These are phyloP conservation scores for Physaria fendleri DNA, from an alignment of 345 rosid genomes.

Conservation along the genomic window DNA sequence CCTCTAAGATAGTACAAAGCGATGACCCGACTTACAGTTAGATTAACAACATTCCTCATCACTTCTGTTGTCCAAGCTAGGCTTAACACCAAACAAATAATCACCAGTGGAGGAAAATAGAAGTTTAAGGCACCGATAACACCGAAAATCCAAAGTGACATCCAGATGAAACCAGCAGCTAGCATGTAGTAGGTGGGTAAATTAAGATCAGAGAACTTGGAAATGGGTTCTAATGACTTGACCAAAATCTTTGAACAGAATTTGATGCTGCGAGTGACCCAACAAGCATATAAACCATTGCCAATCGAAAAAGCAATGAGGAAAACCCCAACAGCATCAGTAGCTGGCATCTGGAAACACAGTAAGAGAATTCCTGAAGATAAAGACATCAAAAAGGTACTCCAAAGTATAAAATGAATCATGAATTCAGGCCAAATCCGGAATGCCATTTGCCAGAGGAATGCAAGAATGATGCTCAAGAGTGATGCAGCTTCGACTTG, in stretches of 20 bases:
- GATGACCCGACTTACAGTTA: conserved; percentile 73
- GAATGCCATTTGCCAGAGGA: conserved; percentile 78
- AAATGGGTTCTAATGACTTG: conserved; percentile 62
- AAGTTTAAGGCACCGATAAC: conserved; percentile 85
- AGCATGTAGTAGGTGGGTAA: conserved; percentile 80
- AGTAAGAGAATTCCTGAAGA: conserved; percentile 86
- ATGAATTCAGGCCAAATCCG: conserved; percentile 70
- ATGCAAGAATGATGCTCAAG: conserved; percentile 77
- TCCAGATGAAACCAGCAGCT: conserved; percentile 85
- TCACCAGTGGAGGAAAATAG: conserved; percentile 43
- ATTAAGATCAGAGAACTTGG: conserved; percentile 70
- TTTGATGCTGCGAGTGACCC: conserved; percentile 57
- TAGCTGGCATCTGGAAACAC: conserved; percentile 82
- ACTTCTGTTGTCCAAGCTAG: conserved; percentile 88
- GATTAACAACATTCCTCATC: conserved; percentile 83
- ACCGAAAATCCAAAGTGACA: conserved; percentile 93
- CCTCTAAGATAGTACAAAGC: conserved; percentile 79
- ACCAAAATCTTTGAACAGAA: conserved; percentile 59
- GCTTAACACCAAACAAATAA: conserved; percentile 49
- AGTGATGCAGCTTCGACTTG: conserved; percentile 87
- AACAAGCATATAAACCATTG: conserved; percentile 84
- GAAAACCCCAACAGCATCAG: conserved; percentile 79
- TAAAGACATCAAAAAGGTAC: conserved; percentile 57
- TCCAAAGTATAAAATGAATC: conserved; percentile 89
- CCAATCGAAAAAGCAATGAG: conserved; percentile 77